Base-by-base conservation (phyloP, 192 early-diverging fungal genomes). In the Umbelopsis sp. region DNA sequence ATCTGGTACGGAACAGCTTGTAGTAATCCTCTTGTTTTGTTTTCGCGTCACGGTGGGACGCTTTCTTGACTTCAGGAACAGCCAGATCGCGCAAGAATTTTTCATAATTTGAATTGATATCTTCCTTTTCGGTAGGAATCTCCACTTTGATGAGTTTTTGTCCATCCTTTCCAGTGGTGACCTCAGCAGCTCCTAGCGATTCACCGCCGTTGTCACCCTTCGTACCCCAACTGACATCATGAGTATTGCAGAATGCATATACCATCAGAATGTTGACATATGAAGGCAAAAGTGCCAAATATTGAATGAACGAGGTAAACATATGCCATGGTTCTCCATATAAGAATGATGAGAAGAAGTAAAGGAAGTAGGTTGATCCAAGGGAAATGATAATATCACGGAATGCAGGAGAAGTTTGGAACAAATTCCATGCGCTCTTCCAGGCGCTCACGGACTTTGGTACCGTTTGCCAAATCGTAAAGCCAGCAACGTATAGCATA, bases 171-270 rank as follows among this genome's bases (percentile, higher is more conserved):
- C 77, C 78, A 68, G 91, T 89, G 12, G 82, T 75, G 66, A 84
- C 82, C 72, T 88, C 91, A 37, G 91, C 95, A 21, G 83, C 81
- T 41, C 90, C 91, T 25, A 94, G 85, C 68, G 87, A 88, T 15
- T 75, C 67, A n/a, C 74, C 67, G 52, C 71, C 81, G 69, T 93
- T 94, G 81, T 93, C 92, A 72, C 94, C 92, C 83, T 96, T 96
- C 27, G 94, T 96, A 64, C 94, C 95, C 95, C 94, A 97, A 1
- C 92, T 92, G 66, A 97, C 93, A 74, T 96, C 95, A 84, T 96
- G 94, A 0, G 93, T 91, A 87, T 97, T 97, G 73, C 92, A 94
- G 84, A 95, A 96, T 3, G 95, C 92, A 53, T 95, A 97, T 23
- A 97, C 83, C 89, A 90, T 94, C 47, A 97, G 80, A 76, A 97